These are phyloP conservation scores for Thermomucor indicae-seudaticae DNA, from an alignment of 371 early-diverging fungal genomes.

Conservation along the genomic window DNA sequence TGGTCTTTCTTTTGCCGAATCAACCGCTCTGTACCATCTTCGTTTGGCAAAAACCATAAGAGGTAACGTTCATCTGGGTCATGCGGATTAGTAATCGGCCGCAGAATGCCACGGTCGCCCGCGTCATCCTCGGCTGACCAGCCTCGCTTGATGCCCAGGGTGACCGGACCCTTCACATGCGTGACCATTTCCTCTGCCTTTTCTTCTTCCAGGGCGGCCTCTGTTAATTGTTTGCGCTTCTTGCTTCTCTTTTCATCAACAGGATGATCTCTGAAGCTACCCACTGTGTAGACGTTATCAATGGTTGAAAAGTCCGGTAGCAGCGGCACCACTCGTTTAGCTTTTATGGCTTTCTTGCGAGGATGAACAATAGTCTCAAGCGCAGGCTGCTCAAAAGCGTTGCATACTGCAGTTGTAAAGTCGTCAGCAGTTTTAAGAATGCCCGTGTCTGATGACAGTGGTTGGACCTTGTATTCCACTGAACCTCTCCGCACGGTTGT, in stretches of 20 bases:
- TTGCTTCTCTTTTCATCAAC: constrained; percentile 39
- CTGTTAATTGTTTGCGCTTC: constrained; percentile 15
- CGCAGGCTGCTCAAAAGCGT: constrained; percentile 64
- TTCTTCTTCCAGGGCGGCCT: not conserved
- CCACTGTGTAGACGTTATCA: constrained; percentile 65
- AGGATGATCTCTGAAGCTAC: constrained; percentile 73
- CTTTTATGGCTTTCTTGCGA: constrained; percentile 61
- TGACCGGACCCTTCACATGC: not conserved
- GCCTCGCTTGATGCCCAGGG: not conserved
- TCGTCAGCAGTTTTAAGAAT: constrained; percentile 17
- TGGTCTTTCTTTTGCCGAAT: constrained; percentile 25
- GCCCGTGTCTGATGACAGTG: constrained; percentile 30
- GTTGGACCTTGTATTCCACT: no score
- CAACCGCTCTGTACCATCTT: constrained; percentile 24
- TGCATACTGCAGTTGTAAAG: constrained; percentile 57
- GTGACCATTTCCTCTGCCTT: not conserved
- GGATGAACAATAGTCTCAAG: constrained; percentile 67
- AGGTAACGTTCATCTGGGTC: constrained; percentile 46
- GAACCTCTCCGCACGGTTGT: not conserved
- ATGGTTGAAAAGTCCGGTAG: constrained; percentile 71
- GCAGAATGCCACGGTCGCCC: constrained; percentile 56
- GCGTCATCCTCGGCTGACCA: constrained; percentile 23
- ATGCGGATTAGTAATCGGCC: constrained; percentile 53
- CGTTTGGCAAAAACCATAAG: constrained; percentile 46
- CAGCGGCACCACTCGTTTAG: constrained; percentile 73